Conservation (phyloP, 1,284 basidiomycete genomes). For the Irpex sp. region DNA sequence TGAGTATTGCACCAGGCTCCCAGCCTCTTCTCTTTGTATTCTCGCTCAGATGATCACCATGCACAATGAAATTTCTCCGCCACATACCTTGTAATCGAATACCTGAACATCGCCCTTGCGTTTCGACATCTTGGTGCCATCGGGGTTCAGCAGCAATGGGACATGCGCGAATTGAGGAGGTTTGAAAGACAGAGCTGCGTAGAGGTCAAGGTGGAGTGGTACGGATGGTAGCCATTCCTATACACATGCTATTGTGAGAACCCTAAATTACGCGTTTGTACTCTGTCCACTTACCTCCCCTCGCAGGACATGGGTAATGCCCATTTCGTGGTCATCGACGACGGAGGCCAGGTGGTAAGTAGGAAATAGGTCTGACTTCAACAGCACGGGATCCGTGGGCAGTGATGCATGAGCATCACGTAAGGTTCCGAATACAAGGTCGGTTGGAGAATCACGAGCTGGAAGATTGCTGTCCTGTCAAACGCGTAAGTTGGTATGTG, state of each 20-base stretch:
- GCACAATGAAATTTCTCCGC: background rate
- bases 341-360: conserved; percentile 97
- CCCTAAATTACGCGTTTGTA: too few relatives aligned
- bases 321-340: conserved; percentile 95
- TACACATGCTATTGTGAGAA: background rate
- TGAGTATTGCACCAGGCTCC: conserved; percentile 88
- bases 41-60: background rate
- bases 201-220: conserved; percentile 91
- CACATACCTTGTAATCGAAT: conserved; percentile 75
- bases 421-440: conserved; percentile 76
- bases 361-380: conserved; percentile 92
- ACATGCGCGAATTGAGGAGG: conserved; percentile 89
- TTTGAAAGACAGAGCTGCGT: conserved; percentile 69
- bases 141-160: conserved; percentile 85
- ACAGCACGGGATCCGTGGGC: conserved; percentile 87
- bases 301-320: conserved; percentile 91
- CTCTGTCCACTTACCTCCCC: conserved; percentile 67
- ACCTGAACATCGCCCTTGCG: conserved; percentile 88
- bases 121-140: conserved; percentile 95
- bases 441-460: conserved; percentile 41
- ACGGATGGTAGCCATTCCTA: conserved; percentile 96
- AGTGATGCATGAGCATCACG: conserved; percentile 74
- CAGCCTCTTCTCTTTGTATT: conserved; percentile 64
- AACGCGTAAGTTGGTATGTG: conserved; percentile 13
- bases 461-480: conserved; percentile 54